Base-by-base conservation (phyloP, 1,139 yeast species). In the Candida pseudocylindracea region DNA sequence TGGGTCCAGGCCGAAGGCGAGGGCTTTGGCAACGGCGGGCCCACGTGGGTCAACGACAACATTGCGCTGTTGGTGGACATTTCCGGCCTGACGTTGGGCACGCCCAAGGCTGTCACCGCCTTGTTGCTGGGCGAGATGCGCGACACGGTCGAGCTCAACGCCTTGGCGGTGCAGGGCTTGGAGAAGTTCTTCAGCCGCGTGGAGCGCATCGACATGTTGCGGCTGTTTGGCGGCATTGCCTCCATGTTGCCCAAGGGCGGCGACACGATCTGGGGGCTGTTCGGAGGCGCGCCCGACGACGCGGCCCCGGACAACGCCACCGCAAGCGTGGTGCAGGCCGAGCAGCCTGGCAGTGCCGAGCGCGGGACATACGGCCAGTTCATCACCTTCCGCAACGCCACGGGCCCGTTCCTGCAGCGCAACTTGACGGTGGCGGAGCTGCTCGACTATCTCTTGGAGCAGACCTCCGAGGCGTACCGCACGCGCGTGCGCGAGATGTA, bases 221-320 rank as follows among this genome's bases (percentile, higher is more conserved):
- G 83, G 39, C 62, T 88, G 2, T 83, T 88, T 67, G 95, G 94
- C 10, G 96, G 98, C 3, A 60, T 91, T 34, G 85, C 95, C 10
- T 71, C 92, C 38, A 91, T 88, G 96, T 49, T 88, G 30, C 98
- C 98, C 12, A 88, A 88, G 50, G 98, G 98, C 27, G 96, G 95
- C 2, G 72, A 72, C 31, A 48, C 68, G 7, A 67, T 88, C 30
- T 88, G 98, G 98, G 98, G 95, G 8, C 62, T 68, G 42, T 43
- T 60, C 35, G 49, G 57, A 2, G 41, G 50, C 32, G 69, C 78
- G 2, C 75, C 75, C 0, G 93, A 80, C 46, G 79, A 72, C 45
- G 57, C 60, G 4, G 40, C 40, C 26, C 41, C 47, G 5, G 49
- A 44, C 4, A 8, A 8, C 26, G 9, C 26, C 10, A 25, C 10